These are phyloP conservation scores for Hymenoscyphus salicellus DNA, from an alignment of 2,329 filamentous ascomycete species.

Conservation along the genomic window DNA sequence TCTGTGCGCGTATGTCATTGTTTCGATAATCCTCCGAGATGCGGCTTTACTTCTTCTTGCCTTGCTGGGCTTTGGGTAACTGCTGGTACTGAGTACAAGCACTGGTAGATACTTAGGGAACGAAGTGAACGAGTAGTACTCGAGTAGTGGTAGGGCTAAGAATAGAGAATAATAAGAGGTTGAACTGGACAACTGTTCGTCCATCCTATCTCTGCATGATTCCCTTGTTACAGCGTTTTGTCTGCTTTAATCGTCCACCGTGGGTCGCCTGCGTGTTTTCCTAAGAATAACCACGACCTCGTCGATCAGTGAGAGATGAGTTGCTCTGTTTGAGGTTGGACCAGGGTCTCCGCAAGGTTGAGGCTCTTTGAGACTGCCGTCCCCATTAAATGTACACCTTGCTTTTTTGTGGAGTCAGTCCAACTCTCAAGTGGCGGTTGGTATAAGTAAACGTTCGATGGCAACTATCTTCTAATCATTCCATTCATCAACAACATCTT, in stretches of 20 bases:
- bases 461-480: constrained; percentile 13
- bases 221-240: background rate
- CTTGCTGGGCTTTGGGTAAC: background rate
- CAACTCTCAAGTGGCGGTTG: background rate
- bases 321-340: constrained; percentile 19
- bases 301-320: constrained; percentile 3
- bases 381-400: background rate
- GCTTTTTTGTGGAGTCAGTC: constrained; percentile 13
- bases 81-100: background rate
- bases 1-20: constrained; percentile 17
- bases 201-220: constrained; percentile 12
- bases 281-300: constrained; percentile 17
- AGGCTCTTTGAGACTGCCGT: constrained; percentile 2
- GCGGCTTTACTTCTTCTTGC: background rate
- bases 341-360: constrained; percentile 9
- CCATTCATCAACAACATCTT: constrained; percentile 17
- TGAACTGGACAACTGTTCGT: background rate
- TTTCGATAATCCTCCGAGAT: constrained; percentile 16
- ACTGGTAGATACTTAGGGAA: background rate
- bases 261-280: background rate
- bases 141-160: background rate
- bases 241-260: background rate
- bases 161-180: background rate
- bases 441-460: constrained; percentile 1
- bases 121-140: background rate